A percentile compares a stretch with the other conserved stretches of the same genome.
These are phyloP conservation scores for Pochonia chlamydosporia DNA, from an alignment of 2,329 filamentous ascomycete species.

Conservation along the genomic window DNA sequence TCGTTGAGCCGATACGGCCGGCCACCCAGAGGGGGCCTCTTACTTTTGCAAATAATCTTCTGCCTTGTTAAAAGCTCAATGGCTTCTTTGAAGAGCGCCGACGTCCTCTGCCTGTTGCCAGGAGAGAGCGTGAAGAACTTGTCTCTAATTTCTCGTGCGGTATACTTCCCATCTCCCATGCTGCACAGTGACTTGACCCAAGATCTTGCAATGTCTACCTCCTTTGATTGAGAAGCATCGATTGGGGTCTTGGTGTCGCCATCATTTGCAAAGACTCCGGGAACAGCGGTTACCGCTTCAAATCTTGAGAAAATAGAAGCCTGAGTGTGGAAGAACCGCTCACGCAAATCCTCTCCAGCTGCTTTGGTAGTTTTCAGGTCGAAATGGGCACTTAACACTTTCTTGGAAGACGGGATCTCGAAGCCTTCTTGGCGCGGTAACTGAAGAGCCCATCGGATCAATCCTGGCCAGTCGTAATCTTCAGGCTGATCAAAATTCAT, in stretches of 20 bases:
- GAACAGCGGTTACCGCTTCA: conserved; percentile 44
- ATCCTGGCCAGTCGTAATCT: conserved; percentile 60
- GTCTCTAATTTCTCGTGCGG: conserved; percentile 39
- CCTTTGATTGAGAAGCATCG: conserved; percentile 13
- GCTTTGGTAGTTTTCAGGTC: conserved; percentile 29
- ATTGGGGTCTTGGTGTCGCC: conserved; percentile 7
- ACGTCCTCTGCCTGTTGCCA: conserved; percentile 32
- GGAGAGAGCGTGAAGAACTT: conserved; percentile 45
- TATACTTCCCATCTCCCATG: conserved; percentile 45
- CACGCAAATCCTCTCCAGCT: conserved; percentile 41
- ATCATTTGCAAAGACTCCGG: conserved; percentile 32
- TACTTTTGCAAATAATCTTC: conserved; percentile 54
- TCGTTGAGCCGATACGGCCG: conserved; percentile 59
- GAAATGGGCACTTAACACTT: conserved; percentile 38
- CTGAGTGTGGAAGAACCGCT: conserved; percentile 48
- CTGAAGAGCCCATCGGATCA: conserved; percentile 62
- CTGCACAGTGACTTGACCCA: conserved; percentile 56
- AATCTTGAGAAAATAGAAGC: conserved; percentile 53
- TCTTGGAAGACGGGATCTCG: conserved; percentile 41
- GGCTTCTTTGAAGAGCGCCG: conserved; percentile 39
- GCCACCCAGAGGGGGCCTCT: conserved; percentile 50
- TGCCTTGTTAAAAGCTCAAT: conserved; percentile 42
- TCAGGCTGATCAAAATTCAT: conserved; percentile 59
- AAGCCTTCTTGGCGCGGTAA: conserved; percentile 40
- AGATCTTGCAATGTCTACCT: conserved; percentile 43